phyloP scores from a whole-genome alignment of 1,139 yeast genomes.

The Debaryomyces udenii region DNA sequence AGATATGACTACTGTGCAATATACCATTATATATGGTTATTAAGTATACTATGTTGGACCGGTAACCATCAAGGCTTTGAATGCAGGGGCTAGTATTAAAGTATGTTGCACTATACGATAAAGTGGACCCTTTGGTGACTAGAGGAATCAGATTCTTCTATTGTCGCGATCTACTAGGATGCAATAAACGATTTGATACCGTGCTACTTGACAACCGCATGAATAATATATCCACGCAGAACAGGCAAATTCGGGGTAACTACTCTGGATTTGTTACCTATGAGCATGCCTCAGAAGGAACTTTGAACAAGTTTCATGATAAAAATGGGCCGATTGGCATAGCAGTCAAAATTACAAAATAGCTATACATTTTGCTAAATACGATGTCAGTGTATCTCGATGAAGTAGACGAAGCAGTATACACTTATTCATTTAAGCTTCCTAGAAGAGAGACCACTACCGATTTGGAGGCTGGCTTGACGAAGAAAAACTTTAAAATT shows the following conservation, averaged over 20 bases:
- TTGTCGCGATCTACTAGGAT: not conserved
- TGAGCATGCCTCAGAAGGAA: too few relatives aligned
- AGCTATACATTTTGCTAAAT: not conserved
- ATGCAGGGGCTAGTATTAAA: too few relatives aligned
- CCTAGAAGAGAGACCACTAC: slow-evolving; percentile 1
- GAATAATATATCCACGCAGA: too few relatives aligned
- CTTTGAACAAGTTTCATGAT: not conserved
- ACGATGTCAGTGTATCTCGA: not conserved
- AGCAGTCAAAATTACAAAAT: not conserved
- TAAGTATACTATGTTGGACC: too few relatives aligned
- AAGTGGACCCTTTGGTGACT: not conserved
- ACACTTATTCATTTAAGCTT: slow-evolving; percentile 5
- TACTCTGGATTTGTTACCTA: too few relatives aligned
- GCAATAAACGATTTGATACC: not conserved
- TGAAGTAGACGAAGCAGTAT: not conserved
- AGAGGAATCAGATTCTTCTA: not conserved
- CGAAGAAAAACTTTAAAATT: slow-evolving; percentile 6
- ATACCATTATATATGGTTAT: too few relatives aligned
- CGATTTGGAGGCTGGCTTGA: not conserved
- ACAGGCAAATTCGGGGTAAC: too few relatives aligned
- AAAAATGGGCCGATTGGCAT: not conserved
- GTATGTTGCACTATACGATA: not conserved
- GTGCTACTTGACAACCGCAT: not conserved
- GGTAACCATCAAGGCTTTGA: not conserved
- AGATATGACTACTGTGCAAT: too few relatives aligned